A percentile compares a stretch with the other conserved stretches of the same genome.
These are phyloP conservation scores for Trichoderma guizhouense DNA, from an alignment of 2,329 filamentous ascomycete species.

Conservation along the genomic window DNA sequence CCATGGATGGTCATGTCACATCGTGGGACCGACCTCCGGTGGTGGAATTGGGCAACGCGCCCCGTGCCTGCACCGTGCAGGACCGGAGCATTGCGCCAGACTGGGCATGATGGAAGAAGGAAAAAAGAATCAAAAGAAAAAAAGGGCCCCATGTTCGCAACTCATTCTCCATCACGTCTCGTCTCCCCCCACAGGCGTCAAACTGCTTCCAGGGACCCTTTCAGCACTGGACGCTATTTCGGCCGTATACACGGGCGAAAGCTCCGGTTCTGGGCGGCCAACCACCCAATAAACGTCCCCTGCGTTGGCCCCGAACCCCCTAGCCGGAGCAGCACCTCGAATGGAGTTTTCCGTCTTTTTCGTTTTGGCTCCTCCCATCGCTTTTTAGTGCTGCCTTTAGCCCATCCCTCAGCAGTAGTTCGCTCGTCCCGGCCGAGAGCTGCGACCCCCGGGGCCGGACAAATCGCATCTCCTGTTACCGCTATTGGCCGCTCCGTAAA, in stretches of 20 bases:
- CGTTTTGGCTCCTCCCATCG: neutral
- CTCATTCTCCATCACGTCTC: neutral
- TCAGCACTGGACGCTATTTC: neutral
- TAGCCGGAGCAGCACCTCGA: neutral
- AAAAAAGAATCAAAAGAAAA: neutral
- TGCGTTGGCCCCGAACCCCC: neutral
- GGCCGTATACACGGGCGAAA: neutral
- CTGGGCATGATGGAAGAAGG: neutral
- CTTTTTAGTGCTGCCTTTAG: neutral
- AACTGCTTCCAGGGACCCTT: neutral
- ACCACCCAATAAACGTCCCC: neutral
- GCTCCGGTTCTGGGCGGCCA: neutral
- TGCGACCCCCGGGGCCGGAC: neutral
- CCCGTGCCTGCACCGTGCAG: neutral
- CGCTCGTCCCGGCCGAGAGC: conserved; percentile 7
- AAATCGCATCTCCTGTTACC: neutral
- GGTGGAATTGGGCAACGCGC: neutral
- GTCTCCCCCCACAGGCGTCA: neutral
- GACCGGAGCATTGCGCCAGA: neutral
- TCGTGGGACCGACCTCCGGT: neutral
- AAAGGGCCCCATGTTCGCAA: neutral
- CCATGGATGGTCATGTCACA: neutral
- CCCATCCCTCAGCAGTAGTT: neutral
- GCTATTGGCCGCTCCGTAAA: neutral
- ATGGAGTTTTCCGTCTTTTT: too few species aligned